Conservation (phyloP, 2,329 filamentous ascomycete species). For the Aspergillus fumigatiaffinis region DNA sequence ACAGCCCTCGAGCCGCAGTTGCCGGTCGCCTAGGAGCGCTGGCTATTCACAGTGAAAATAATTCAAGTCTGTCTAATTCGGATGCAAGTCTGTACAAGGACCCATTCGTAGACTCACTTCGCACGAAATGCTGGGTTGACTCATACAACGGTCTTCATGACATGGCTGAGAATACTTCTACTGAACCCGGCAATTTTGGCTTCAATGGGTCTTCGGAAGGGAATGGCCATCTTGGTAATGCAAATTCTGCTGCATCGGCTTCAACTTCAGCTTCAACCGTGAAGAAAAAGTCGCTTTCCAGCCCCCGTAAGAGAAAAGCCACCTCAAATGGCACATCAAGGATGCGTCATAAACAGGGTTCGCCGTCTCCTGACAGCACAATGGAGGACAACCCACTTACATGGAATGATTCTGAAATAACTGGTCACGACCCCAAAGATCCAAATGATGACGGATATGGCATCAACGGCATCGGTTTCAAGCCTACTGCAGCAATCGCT, state of each 20-base stretch:
- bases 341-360: constrained; percentile 25
- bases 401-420: constrained; percentile 62
- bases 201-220: constrained; percentile 9
- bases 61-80: constrained; percentile 13
- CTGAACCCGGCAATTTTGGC: constrained; percentile 4
- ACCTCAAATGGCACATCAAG: constrained; percentile 15
- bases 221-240: constrained; percentile 5
- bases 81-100: constrained; percentile 11
- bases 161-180: constrained; percentile 18
- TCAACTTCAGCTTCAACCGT: constrained; percentile 13
- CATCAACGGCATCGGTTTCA: constrained; percentile 62
- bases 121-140: constrained; percentile 12
- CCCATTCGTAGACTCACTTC: constrained; percentile 5
- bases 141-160: constrained; percentile 5
- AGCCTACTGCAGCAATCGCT: constrained; percentile 57
- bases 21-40: constrained; percentile 39
- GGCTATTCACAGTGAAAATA: constrained; percentile 33
- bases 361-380: constrained; percentile 29
- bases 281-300: constrained; percentile 15
- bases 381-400: constrained; percentile 33
- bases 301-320: constrained; percentile 22
- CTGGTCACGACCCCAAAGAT: constrained; percentile 54
- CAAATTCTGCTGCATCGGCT: constrained; percentile 1
- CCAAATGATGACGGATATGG: constrained; percentile 60
- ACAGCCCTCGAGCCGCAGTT: constrained; percentile 38